These are phyloP conservation scores for Lentinula aciculospora DNA, from an alignment of 768 basidiomycete species.

Conservation along the genomic window DNA sequence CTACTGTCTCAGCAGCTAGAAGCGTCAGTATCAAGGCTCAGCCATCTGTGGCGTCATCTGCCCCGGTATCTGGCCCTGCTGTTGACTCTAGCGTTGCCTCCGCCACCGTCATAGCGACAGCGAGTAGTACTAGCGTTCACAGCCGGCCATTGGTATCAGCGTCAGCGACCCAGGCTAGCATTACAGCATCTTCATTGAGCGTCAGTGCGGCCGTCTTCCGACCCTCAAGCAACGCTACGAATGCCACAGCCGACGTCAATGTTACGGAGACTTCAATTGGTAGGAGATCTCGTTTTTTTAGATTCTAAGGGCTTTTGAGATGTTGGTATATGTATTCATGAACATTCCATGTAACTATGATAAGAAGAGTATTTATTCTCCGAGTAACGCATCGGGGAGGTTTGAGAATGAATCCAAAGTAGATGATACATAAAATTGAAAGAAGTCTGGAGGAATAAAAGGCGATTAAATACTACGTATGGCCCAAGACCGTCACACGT, in stretches of 20 bases:
- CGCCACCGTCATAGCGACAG: not conserved
- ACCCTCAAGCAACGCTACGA: not conserved
- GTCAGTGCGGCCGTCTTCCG: not conserved
- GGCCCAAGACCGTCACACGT: too few relatives aligned
- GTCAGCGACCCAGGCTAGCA: not conserved
- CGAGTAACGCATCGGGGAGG: too few relatives aligned
- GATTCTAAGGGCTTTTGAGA: not conserved
- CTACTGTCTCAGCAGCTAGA: not conserved
- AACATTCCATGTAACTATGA: not conserved
- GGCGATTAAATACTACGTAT: too few relatives aligned
- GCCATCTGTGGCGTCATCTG: not conserved
- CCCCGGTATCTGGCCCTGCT: not conserved
- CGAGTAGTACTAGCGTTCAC: not conserved
- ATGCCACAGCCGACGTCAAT: not conserved
- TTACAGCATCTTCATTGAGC: not conserved
- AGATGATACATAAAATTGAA: too few relatives aligned
- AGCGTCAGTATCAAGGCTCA: not conserved
- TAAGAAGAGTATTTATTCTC: too few relatives aligned
- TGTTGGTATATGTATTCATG: not conserved
- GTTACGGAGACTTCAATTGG: not conserved
- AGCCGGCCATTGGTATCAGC: not conserved
- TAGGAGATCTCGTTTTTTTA: slow-evolving; percentile 2
- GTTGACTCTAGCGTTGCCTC: not conserved
- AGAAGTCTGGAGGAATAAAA: too few relatives aligned
- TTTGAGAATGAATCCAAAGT: too few relatives aligned